A percentile compares a stretch with the other conserved stretches of the same genome.
Evolutionary conservation across 2,329 filamentous ascomycete species (phyloP).

Genomic region (Chalaropsis ovoidea): DNA sequence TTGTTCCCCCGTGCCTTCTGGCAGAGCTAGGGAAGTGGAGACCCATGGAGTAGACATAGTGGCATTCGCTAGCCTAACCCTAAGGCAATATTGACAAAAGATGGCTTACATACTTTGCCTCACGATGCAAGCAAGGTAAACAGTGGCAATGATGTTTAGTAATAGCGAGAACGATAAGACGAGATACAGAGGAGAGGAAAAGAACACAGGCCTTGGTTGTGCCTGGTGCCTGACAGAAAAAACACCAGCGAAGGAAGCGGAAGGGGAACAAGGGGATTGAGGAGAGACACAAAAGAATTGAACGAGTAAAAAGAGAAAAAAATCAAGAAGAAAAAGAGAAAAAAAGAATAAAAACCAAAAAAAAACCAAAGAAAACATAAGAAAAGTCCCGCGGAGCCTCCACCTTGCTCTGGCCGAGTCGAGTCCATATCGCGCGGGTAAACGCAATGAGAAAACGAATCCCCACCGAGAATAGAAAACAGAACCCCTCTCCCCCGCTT

Average conservation of each 20-base stretch:
- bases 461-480: background rate
- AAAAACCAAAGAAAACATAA: too few relatives aligned
- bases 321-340: background rate
- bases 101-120: background rate
- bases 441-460: background rate
- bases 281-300: background rate
- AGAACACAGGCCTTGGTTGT: background rate
- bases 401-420: background rate
- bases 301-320: background rate
- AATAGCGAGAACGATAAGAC: background rate
- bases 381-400: background rate
- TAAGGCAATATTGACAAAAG: background rate
- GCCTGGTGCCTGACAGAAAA: slow-evolving; percentile 7
- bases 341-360: too few relatives aligned
- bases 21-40: background rate
- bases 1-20: background rate
- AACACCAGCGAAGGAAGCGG: slow-evolving; percentile 5
- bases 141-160: background rate
- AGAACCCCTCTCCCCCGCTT: background rate
- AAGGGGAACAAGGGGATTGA: background rate
- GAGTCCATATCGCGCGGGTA: background rate
- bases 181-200: background rate
- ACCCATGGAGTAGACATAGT: background rate
- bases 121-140: background rate
- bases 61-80: background rate